A percentile compares a stretch with the other conserved stretches of the same genome.
These are phyloP conservation scores for Boletus tomentosulus DNA, from an alignment of 768 basidiomycete genomes.

Conservation along the genomic window DNA sequence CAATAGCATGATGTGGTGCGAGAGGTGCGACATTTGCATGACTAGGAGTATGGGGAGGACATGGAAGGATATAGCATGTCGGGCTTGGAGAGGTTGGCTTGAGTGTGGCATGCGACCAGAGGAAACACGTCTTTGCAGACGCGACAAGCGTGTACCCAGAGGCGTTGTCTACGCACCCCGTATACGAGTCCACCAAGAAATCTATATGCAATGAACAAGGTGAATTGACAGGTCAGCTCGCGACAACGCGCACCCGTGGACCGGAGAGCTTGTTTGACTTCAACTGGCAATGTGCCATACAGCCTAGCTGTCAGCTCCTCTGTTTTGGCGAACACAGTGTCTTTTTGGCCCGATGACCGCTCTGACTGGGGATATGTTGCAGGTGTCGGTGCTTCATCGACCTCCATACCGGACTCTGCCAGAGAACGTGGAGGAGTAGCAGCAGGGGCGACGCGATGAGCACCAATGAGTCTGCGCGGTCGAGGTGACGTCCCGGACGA, in stretches of 20 bases:
- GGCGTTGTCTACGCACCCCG: constrained; percentile 64
- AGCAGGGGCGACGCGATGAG: constrained; percentile 16
- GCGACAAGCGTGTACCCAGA: constrained; percentile 75
- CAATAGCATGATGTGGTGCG: constrained; percentile 47
- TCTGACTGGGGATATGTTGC: constrained; percentile 33
- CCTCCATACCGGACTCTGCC: constrained; percentile 58
- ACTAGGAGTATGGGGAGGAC: constrained; percentile 46
- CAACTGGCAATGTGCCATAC: constrained; percentile 66
- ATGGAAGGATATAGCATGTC: constrained; percentile 80
- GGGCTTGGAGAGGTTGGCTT: constrained; percentile 53
- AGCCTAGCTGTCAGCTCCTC: constrained; percentile 64
- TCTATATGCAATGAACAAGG: constrained; percentile 40
- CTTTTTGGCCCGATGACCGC: constrained; percentile 30
- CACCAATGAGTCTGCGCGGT: constrained; percentile 24
- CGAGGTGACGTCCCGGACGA: constrained; percentile 24
- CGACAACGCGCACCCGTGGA: constrained; percentile 48
- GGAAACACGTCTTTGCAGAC: constrained; percentile 71
- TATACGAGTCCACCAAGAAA: constrained; percentile 62
- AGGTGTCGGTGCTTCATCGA: constrained; percentile 45
- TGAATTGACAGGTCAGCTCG: background rate
- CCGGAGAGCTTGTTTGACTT: constrained; percentile 68
- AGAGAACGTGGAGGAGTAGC: constrained; percentile 31
- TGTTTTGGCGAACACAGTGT: constrained; percentile 62
- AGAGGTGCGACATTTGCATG: constrained; percentile 48
- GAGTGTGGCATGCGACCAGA: constrained; percentile 77